Base-by-base conservation (phyloP, 345 rosid species). In the Hevea brasiliensis region DNA sequence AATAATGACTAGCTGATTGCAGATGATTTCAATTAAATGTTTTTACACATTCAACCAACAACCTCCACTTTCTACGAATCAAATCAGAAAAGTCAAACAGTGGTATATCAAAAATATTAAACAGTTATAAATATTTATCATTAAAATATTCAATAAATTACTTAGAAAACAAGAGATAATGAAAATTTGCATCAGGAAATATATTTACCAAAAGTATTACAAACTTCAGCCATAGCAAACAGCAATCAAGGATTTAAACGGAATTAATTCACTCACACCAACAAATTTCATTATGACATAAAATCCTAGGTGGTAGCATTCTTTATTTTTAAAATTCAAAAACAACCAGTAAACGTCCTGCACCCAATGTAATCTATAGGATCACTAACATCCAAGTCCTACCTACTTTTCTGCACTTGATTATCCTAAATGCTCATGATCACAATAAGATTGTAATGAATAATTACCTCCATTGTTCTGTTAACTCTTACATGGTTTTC, bases 401-500 rank as follows among this genome's bases (percentile, higher is more conserved):
- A 41, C 3, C 6, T 14, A 41, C 1, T 9, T 50, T 6, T 14
- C 18, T 12, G 8, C 20, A 37, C 48, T 63, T 27, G 27, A 70
- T 3, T 40, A 15, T 27, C 27, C 40, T 70, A 14, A 44, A 59
- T 40, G 27, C 41, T 23, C 18, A 27, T 68, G 62, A 32, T 50
- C 50, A 53, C 13, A 59, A 32, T n/a, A 24, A 60, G 68, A 51
- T 13, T 27, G 55, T 24, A 41, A 15, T 42, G 37, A 53, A 27
- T 27, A 70, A 44, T 20, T 42, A 27, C 53, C 29, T n/a, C 37
- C 53, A 42, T 11, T 6, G 50, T n/a, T 62, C 37, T 68, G 59
- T 7, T 48, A 70, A 55, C n/a, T 62, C 23, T 53, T 59, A 29
- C 55, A 55, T 51, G 51, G 48, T 60, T 77, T 62, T 65, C 60